Evolutionary conservation across 2,329 filamentous ascomycete genomes (phyloP), one percentile per base, ranked within the genome.

Genomic region (Alternaria sp.): DNA sequence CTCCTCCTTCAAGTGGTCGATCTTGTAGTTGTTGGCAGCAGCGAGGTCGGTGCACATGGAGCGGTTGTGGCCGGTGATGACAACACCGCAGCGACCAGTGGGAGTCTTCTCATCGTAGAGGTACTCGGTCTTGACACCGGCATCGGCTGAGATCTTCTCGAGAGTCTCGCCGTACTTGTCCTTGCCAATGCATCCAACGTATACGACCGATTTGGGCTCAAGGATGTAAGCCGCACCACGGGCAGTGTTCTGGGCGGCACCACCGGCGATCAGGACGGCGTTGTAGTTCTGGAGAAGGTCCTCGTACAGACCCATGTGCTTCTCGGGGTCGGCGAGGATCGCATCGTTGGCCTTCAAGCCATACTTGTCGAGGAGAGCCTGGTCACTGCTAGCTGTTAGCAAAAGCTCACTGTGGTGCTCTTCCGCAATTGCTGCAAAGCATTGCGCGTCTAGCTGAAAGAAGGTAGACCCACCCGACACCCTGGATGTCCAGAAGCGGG

Each of bases 401-500:
- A 57, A 30, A 63, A 64, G 66, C 61, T 64, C 30, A 57, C 55
- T 58, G 18, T n/a, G 60, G 62, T 66, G 49, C 59, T 69, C 65
- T 69, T 54, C 47, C 44, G 50, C 47, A 37, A 6, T 26, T 33
- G 47, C 23, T 21, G 30, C 44, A 50, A 43, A 56, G 54, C 14
- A 60, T 45, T 28, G 18, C 15, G 23, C 18, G 6, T 21, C 10
- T 20, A 43, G 44, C 12, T 15, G 20, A 14, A 21, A 11, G 37
- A 30, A 30, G 9, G 58, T 53, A 12, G 37, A 80, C 84, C 68
- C 82, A 89, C 88, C 87, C 88, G 75, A 86, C 82, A 75, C 91
- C 96, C 84, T 97, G 95, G 81, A 99, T 99, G 81, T 99, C 95
- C 76, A 99, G 92, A 75, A 99, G 90, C 82, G 96, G 96, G 84